Evolutionary conservation across 176 grass and related monocot species (phyloP).

Genomic region (Triticum monococcum): DNA sequence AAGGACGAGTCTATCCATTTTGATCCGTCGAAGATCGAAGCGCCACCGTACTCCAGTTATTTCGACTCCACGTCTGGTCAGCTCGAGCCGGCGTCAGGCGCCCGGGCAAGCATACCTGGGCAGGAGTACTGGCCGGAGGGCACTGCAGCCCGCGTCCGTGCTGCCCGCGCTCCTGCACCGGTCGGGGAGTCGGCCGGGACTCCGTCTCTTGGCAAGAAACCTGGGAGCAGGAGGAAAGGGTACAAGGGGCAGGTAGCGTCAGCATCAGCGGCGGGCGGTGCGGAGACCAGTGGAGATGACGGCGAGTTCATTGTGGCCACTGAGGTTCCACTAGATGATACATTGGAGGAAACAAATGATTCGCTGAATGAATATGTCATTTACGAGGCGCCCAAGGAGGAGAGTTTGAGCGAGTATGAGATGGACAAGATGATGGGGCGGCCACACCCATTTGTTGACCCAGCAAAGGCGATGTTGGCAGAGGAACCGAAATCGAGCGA

Average conservation of each 20-base stretch:
- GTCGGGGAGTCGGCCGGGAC: slow-evolving; percentile 52
- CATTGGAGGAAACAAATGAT: slow-evolving; percentile 40
- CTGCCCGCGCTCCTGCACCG: slow-evolving; percentile 79
- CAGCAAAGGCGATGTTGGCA: slow-evolving; percentile 53
- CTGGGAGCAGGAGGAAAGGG: slow-evolving; percentile 80
- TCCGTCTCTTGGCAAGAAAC: slow-evolving; percentile 74
- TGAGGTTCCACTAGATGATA: slow-evolving; percentile 40
- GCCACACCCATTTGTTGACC: slow-evolving; percentile 81
- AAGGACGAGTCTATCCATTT: slow-evolving; percentile 66
- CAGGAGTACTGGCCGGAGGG: slow-evolving; percentile 94
- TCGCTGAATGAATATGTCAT: slow-evolving; percentile 64
- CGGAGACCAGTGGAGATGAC: slow-evolving; percentile 32
- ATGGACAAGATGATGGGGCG: slow-evolving; percentile 74
- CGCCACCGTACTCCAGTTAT: slow-evolving; percentile 77
- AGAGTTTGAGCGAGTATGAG: slow-evolving; percentile 68
- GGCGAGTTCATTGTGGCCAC: slow-evolving; percentile 20
- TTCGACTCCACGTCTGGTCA: slow-evolving; percentile 79
- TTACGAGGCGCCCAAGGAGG: slow-evolving; percentile 69
- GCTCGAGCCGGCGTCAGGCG: slow-evolving; percentile 79
- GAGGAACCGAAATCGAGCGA: slow-evolving; percentile 70
- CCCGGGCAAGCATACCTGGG: slow-evolving; percentile 73
- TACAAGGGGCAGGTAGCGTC: slow-evolving; percentile 38
- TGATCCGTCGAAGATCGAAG: slow-evolving; percentile 75
- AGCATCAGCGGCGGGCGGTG: slow-evolving; percentile 16
- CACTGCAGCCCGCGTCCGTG: slow-evolving; percentile 55